Percentiles rank a stretch among this genome's conserved stretches.
phyloP scores from a whole-genome alignment of 2,329 filamentous ascomycete species.

The Thielaviopsis punctulata region DNA sequence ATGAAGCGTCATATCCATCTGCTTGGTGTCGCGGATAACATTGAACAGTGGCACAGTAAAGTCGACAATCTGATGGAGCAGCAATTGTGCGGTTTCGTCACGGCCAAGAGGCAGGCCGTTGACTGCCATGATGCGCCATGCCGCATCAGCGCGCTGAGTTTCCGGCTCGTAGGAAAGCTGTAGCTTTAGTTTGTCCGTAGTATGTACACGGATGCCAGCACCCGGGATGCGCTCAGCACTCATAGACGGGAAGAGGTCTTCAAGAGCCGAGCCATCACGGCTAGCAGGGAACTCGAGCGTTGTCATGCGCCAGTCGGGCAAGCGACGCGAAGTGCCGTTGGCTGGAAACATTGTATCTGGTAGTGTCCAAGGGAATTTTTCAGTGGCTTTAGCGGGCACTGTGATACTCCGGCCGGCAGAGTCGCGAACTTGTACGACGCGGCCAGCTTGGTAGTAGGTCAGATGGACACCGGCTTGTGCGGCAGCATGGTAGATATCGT shows the following conservation, averaged over 20 bases:
- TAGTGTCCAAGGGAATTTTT: conserved; percentile 72
- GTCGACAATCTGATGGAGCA: conserved; percentile 57
- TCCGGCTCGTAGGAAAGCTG: conserved; percentile 45
- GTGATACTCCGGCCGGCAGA: conserved; percentile 24
- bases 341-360: conserved; percentile 56
- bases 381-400: conserved; percentile 30
- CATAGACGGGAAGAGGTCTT: conserved; percentile 25
- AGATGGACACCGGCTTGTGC: conserved; percentile 67
- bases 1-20: conserved; percentile 55
- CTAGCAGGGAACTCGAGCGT: conserved; percentile 43
- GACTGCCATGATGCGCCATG: conserved; percentile 62
- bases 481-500: conserved; percentile 77
- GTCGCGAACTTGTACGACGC: conserved; percentile 27
- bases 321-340: conserved; percentile 60
- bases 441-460: conserved; percentile 46
- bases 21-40: conserved; percentile 52
- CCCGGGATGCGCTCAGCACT: conserved; percentile 14
- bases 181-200: conserved; percentile 41
- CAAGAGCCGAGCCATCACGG: conserved; percentile 25
- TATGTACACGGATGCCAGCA: conserved; percentile 12
- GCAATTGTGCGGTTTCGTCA: conserved; percentile 73
- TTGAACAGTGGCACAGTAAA: conserved; percentile 73
- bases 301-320: conserved; percentile 54
- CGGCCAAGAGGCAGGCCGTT: conserved; percentile 67
- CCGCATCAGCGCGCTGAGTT: conserved; percentile 19